A percentile compares a stretch with the other conserved stretches of the same genome.
Evolutionary conservation across 805 yeast genomes (phyloP).

Genomic region (Huiozyma naganishii): DNA sequence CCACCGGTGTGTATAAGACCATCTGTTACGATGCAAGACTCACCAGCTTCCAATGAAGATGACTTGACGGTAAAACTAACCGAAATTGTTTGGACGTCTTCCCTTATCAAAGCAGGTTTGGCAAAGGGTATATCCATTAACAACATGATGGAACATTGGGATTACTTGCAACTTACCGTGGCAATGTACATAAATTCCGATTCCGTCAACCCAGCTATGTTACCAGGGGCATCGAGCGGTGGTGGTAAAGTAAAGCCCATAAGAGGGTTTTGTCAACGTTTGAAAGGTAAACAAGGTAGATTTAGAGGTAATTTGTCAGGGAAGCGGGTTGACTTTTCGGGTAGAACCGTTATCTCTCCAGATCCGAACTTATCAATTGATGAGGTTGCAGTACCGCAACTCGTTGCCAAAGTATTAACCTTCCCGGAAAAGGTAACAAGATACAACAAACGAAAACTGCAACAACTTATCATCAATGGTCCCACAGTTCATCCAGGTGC

Average conservation of each 20-base stretch:
- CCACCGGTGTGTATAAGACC: conserved; percentile 99
- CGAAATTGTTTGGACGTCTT: conserved; percentile 95
- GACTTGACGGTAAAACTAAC: conserved; percentile 92
- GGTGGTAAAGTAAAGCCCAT: conserved; percentile 59
- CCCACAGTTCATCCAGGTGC: conserved; percentile 94
- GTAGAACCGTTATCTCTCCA: conserved; percentile 96
- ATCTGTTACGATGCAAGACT: conserved; percentile 84
- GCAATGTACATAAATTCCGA: conserved; percentile 98
- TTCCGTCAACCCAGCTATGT: conserved; percentile 69
- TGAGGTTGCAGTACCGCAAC: conserved; percentile 96
- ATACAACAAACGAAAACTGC: conserved; percentile 73
- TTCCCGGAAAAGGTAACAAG: conserved; percentile 92
- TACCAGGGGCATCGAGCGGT: conserved; percentile 52
- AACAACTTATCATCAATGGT: conserved; percentile 66
- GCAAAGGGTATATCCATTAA: conserved; percentile 91
- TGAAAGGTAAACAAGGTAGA: conserved; percentile 97
- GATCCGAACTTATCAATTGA: conserved; percentile 93
- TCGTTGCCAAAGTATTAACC: conserved; percentile 90
- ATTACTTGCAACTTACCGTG: conserved; percentile 83
- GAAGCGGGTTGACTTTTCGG: conserved; percentile 96
- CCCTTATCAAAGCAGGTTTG: conserved; percentile 85
- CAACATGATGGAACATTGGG: conserved; percentile 98
- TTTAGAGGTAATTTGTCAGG: conserved; percentile 97
- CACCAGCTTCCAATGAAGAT: conserved; percentile 88
- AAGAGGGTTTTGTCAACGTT: conserved; percentile 91